Conservation (phyloP, 2,329 filamentous ascomycete genomes). For the Cladophialophora bantiana region DNA sequence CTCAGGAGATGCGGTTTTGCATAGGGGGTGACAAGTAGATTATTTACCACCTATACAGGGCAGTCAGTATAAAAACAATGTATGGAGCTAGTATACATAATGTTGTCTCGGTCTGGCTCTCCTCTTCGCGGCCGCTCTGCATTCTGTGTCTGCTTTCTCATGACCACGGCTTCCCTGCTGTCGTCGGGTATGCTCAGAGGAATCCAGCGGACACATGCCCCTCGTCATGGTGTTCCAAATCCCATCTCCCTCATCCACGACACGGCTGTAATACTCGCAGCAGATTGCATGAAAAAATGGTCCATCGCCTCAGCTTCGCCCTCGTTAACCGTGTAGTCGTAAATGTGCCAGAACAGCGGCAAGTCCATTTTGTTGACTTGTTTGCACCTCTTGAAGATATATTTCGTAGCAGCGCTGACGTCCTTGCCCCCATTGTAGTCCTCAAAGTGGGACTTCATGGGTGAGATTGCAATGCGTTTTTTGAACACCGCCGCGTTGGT, state of each 20-base stretch:
- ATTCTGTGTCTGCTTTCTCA: not conserved
- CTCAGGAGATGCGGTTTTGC: not conserved
- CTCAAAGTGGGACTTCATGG: constrained; percentile 28
- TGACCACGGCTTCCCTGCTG: not conserved
- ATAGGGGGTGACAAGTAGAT: not conserved
- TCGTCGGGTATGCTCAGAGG: not conserved
- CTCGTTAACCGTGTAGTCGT: constrained; percentile 12
- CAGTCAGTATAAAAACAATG: not conserved
- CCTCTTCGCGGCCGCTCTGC: not conserved
- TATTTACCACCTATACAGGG: not conserved
- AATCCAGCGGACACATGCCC: not conserved
- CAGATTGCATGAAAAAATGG: constrained; percentile 28
- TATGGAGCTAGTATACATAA: constrained; percentile 9
- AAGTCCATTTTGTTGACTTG: constrained; percentile 19
- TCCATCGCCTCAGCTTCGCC: constrained; percentile 22
- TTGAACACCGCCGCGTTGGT: constrained; percentile 28
- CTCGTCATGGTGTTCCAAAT: constrained; percentile 4
- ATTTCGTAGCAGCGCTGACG: constrained; percentile 29
- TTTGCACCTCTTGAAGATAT: constrained; percentile 29
- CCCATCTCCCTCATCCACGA: constrained; percentile 27
- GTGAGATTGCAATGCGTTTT: constrained; percentile 24
- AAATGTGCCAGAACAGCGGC: constrained; percentile 31
- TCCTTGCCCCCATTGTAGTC: constrained; percentile 30
- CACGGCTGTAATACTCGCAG: constrained; percentile 18
- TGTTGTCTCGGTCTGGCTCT: constrained; percentile 2